These are phyloP conservation scores for Bonia amplexicaulis DNA, from an alignment of 176 grass and related monocot genomes.

Conservation along the genomic window DNA sequence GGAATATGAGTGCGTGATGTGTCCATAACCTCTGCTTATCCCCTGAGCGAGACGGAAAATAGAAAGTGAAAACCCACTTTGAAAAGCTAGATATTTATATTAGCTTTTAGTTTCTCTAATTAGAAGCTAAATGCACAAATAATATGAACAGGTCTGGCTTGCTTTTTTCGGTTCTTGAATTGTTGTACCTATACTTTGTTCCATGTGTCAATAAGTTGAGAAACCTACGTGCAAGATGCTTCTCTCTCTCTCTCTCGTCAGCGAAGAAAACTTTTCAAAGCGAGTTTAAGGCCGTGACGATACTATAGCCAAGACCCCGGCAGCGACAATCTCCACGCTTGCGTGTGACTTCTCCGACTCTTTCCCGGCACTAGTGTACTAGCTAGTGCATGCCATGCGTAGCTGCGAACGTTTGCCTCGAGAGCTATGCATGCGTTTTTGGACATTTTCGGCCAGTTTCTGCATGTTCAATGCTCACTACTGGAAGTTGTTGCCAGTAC, in stretches of 20 bases:
- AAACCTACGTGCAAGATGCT: conserved; percentile 19
- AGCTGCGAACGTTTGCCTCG: conserved; percentile 23
- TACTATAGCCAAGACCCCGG: not conserved
- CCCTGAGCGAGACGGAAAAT: no score
- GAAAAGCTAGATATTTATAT: no score
- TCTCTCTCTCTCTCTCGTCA: conserved; percentile 2
- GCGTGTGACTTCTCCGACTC: conserved; percentile 27
- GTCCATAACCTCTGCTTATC: no score
- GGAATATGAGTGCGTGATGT: no score
- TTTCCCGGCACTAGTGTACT: conserved; percentile 7
- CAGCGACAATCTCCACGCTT: conserved; percentile 33
- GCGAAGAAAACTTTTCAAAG: conserved; percentile 6
- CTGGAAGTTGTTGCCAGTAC: not conserved
- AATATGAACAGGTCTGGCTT: no score
- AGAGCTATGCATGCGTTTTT: conserved; percentile 13
- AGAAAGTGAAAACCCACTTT: no score
- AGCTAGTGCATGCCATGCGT: not conserved
- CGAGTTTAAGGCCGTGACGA: conserved; percentile 21
- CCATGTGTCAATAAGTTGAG: conserved; percentile 8
- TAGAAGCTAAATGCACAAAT: no score
- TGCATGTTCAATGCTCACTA: no score
- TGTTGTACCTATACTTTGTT: not conserved
- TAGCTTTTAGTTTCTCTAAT: no score
- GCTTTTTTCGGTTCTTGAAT: not conserved
- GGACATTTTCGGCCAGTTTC: conserved; percentile 23